These are phyloP conservation scores for Pseudogymnoascus sp. DNA, from an alignment of 2,329 filamentous ascomycete species.

Conservation along the genomic window DNA sequence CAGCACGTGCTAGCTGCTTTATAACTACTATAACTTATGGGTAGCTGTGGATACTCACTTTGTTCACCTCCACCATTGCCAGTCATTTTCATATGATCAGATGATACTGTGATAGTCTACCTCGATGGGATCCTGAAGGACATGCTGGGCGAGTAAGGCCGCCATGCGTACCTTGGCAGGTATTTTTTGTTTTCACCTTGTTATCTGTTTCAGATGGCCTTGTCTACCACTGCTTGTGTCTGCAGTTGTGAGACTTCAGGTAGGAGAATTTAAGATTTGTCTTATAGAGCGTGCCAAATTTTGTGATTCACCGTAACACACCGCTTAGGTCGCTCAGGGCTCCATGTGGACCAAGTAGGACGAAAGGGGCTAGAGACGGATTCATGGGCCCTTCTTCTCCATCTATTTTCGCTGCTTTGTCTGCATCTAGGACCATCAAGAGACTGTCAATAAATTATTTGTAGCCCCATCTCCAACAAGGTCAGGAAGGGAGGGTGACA, in stretches of 20 bases:
- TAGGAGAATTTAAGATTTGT: neutral
- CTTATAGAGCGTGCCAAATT: neutral
- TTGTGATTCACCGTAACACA: neutral
- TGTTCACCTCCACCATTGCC: neutral
- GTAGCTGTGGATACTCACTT: neutral
- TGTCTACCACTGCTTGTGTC: neutral
- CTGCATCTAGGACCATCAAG: no score
- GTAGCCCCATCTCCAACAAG: no score
- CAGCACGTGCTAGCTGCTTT: neutral
- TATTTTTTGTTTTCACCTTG: neutral
- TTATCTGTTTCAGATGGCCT: neutral
- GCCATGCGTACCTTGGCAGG: neutral
- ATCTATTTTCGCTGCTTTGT: no score
- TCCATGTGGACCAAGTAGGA: neutral
- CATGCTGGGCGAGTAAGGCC: neutral
- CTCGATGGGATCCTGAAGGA: neutral
- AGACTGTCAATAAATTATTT: no score
- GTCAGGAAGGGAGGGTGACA: no score
- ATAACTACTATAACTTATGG: neutral
- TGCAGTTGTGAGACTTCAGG: neutral
- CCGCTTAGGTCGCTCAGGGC: neutral
- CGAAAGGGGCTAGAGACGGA: neutral
- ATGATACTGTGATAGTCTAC: neutral
- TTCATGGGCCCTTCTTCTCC: no score
- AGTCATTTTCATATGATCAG: neutral